Evolutionary conservation across 2,329 filamentous ascomycete species (phyloP), one percentile per base, ranked within the genome.

Genomic region (Didymella segeticola): DNA sequence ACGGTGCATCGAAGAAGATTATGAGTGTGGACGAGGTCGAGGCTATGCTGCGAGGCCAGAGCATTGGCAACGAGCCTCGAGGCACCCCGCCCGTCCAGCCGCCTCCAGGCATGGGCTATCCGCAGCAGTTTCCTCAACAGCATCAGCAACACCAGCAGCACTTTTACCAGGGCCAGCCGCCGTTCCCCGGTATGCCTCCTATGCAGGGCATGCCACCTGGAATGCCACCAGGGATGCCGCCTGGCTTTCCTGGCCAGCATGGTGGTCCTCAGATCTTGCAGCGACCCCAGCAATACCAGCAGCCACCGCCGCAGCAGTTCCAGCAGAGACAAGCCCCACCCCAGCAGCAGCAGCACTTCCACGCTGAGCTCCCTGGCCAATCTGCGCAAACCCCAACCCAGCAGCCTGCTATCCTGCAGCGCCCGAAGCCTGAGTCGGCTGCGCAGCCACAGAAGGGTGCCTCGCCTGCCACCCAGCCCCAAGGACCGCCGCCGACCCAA

Each of bases 1-100:
- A 71, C 22, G 62, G 65, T 30, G 57, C 55, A 8, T 62, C 75
- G 5, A 86, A 87, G 68, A 97, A 93, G 79, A 88, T 97, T 78
- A 88, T 99, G 89, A 98, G 91, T 67, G 76, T 99, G 68, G 95
- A 98, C 73, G 95, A 99, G 78, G 93, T 99, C 17, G 95, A 99
- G 78, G 93, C 93, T 47, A 88, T 91, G 60, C 93, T 99, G 88
- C 86, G 90, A 56, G 82, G 84, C 27, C 88, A 93, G 63, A 78
- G 85, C 26, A 83, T 84, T 19, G 56, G 59, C 23, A 54, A 53
- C 17, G 58, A 63, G 6, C 27, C 55, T 37, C 59, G 60, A 34
- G 58, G 34, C 15, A 56, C 65, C 2, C 66, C 69, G 23, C 64
- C 75, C 17, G 66, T 72, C 5, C 64, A 58, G 11, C 54, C 55